Percentiles rank a stretch among this genome's conserved stretches.
Conservation (phyloP, 2,329 filamentous ascomycete genomes). For the Aspergillus tamarii region DNA sequence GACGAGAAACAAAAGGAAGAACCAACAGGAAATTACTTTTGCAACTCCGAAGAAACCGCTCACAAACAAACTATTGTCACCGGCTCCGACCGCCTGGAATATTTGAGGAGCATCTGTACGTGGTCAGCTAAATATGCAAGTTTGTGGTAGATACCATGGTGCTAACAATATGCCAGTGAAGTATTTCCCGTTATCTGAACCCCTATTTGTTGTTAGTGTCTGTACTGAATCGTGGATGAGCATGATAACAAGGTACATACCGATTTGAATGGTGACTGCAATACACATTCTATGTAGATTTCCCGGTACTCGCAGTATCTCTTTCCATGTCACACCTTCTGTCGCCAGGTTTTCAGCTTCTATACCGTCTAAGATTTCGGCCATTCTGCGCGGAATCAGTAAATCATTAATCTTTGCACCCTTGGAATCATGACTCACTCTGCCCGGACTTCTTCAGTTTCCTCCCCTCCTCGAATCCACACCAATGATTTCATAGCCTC, state of each 20-base stretch:
- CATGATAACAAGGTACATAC: not conserved
- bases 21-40: conserved; percentile 53
- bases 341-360: conserved; percentile 36
- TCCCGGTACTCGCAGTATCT: conserved; percentile 46
- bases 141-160: not conserved
- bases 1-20: conserved; percentile 55
- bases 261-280: conserved; percentile 54
- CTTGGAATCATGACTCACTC: conserved; percentile 9
- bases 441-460: conserved; percentile 19
- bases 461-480: conserved; percentile 50
- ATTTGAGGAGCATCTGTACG: conserved; percentile 51
- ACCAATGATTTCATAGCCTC: conserved; percentile 52
- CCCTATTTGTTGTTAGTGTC: conserved; percentile 9
- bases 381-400: conserved; percentile 51
- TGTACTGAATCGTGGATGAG: too few species aligned
- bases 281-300: conserved; percentile 53
- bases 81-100: conserved; percentile 54
- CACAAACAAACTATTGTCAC: conserved; percentile 50
- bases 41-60: conserved; percentile 56
- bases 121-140: not conserved
- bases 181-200: conserved; percentile 56
- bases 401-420: conserved; percentile 24
- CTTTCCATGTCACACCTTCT: conserved; percentile 52
- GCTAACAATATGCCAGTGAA: conserved; percentile 47
- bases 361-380: conserved; percentile 32